A percentile compares a stretch with the other conserved stretches of the same genome.
Evolutionary conservation across 2,329 filamentous ascomycete genomes (phyloP).

Genomic region (Colletotrichum godetiae): DNA sequence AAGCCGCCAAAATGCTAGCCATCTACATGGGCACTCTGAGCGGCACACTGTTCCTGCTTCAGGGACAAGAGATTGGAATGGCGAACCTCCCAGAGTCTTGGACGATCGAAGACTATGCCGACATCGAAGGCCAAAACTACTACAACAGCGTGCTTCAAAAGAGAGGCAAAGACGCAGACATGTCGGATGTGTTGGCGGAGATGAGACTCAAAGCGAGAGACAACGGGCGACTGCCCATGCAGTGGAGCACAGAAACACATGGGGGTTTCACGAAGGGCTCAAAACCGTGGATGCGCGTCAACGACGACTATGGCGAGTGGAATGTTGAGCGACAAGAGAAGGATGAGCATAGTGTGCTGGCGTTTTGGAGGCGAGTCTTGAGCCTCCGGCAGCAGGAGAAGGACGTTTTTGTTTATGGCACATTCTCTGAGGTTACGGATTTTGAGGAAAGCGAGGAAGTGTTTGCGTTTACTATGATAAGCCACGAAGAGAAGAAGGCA

Average conservation of each 20-base stretch:
- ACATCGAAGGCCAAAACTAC: slow-evolving; percentile 56
- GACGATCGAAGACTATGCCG: slow-evolving; percentile 55
- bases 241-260: slow-evolving; percentile 62
- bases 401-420: background rate
- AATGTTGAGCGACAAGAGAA: background rate
- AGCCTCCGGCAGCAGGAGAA: background rate
- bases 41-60: slow-evolving; percentile 60
- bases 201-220: slow-evolving; percentile 46
- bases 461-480: background rate
- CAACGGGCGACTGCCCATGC: slow-evolving; percentile 46
- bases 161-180: background rate
- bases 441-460: background rate
- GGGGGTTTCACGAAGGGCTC: slow-evolving; percentile 51
- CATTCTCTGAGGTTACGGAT: background rate
- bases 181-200: background rate
- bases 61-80: slow-evolving; percentile 66
- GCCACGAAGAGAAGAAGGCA: background rate
- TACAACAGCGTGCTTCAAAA: slow-evolving; percentile 38
- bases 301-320: slow-evolving; percentile 37
- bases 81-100: slow-evolving; percentile 56
- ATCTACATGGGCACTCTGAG: slow-evolving; percentile 42
- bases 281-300: slow-evolving; percentile 43
- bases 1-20: background rate
- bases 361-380: background rate
- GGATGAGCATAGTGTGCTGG: background rate